Evolutionary conservation across 1,284 basidiomycete species (phyloP).

Genomic region (Cryptococcus floricola): DNA sequence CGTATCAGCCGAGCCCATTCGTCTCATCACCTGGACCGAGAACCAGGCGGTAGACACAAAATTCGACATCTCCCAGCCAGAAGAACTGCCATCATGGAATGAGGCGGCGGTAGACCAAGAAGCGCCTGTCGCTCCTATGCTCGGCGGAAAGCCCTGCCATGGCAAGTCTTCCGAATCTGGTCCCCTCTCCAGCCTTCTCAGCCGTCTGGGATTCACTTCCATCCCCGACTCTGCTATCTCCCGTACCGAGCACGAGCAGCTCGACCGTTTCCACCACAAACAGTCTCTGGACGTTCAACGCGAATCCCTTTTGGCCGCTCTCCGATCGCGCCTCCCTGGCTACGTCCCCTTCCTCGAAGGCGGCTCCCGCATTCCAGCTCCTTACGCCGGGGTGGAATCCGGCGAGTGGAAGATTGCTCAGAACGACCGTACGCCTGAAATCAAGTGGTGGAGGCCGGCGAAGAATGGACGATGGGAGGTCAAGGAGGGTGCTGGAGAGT

Average conservation of each 20-base stretch:
- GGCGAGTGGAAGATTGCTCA: neutral
- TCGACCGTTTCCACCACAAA: neutral
- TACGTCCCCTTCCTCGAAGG: neutral
- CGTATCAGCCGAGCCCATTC: conserved; percentile 12
- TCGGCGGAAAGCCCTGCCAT: neutral
- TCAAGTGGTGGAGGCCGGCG: conserved; percentile 11
- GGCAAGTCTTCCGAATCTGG: neutral
- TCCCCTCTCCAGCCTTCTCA: neutral
- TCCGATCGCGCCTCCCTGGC: neutral
- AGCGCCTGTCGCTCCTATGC: neutral
- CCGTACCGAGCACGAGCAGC: neutral
- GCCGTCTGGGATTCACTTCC: neutral
- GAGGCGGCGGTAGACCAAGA: neutral
- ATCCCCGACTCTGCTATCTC: neutral
- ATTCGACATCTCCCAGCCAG: neutral
- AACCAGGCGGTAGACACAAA: neutral
- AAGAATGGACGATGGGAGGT: conserved; percentile 6
- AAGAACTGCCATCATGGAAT: neutral
- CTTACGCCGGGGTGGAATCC: neutral
- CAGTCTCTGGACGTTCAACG: neutral
- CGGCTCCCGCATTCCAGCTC: neutral
- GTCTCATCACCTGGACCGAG: conserved; percentile 7
- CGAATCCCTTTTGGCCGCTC: neutral
- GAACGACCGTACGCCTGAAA: conserved; percentile 1
- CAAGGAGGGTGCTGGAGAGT: conserved; percentile 9